Conservation (phyloP, 2,329 filamentous ascomycete species). For the Chalaropsis thielavioides region DNA sequence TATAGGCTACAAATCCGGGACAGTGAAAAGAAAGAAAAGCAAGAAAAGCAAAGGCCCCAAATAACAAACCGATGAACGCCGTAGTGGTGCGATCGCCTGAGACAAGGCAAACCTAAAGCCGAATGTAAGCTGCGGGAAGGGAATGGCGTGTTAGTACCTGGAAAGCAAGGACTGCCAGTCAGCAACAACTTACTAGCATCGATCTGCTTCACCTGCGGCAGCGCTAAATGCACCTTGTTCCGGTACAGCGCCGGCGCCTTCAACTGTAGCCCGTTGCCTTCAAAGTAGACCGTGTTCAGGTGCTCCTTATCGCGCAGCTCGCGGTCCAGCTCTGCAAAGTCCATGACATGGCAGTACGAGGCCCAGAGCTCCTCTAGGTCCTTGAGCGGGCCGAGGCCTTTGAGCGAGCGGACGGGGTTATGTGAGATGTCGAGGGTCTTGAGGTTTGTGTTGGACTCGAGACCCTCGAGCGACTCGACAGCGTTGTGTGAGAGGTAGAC, state of each 20-base stretch:
- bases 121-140: neutral
- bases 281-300: slow-evolving; percentile 85
- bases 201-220: slow-evolving; percentile 84
- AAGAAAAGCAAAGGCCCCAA: neutral
- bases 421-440: slow-evolving; percentile 77
- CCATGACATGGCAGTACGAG: slow-evolving; percentile 67
- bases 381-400: slow-evolving; percentile 52
- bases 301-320: slow-evolving; percentile 64
- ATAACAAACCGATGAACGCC: neutral
- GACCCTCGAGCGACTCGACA: slow-evolving; percentile 58
- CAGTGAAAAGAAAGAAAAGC: neutral
- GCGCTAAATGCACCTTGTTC: slow-evolving; percentile 77
- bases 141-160: neutral
- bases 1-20: neutral
- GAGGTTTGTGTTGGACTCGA: slow-evolving; percentile 53
- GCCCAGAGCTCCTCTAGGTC: slow-evolving; percentile 88
- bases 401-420: slow-evolving; percentile 65
- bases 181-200: slow-evolving; percentile 69
- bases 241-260: slow-evolving; percentile 71
- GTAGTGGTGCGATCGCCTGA: neutral
- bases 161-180: neutral
- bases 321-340: slow-evolving; percentile 70
- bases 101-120: neutral
- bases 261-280: slow-evolving; percentile 80
- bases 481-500: slow-evolving; percentile 92